Evolutionary conservation across 129 eudicot species (phyloP).

Genomic region (Artemisia tridentata): DNA sequence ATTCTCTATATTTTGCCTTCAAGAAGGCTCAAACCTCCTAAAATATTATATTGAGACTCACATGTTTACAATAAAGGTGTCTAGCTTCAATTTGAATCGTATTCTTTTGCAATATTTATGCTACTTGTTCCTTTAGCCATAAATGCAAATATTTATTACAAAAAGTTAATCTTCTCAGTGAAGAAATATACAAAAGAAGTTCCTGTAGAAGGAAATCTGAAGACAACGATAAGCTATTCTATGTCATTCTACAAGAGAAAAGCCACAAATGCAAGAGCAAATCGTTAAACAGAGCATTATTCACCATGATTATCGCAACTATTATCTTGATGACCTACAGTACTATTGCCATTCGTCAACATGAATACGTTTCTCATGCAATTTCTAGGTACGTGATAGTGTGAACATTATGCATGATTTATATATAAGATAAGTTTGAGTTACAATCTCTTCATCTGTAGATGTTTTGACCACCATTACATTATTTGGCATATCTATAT

Average conservation of each 20-base stretch:
- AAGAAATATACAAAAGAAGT: constrained; percentile 60
- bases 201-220: constrained; percentile 42
- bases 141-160: not conserved
- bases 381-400: constrained; percentile 36
- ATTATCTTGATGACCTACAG: constrained; percentile 42
- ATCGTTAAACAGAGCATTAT: constrained; percentile 43
- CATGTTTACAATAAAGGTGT: too few species aligned
- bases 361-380: constrained; percentile 34
- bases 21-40: too few species aligned
- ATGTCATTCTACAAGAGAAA: constrained; percentile 39
- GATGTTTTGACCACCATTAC: not conserved
- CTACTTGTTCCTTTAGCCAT: not conserved
- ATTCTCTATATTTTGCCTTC: too few species aligned
- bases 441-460: not conserved
- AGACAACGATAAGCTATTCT: constrained; percentile 46
- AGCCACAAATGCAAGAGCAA: constrained; percentile 38
- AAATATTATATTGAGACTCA: too few species aligned
- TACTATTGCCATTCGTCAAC: constrained; percentile 50
- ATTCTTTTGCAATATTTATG: not conserved
- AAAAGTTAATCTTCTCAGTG: constrained; percentile 41
- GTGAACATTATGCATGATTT: not conserved
- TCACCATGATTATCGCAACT: constrained; percentile 42
- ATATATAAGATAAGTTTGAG: not conserved
- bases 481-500: not conserved
- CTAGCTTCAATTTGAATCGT: not conserved